These are phyloP conservation scores for Lunasporangiospora selenospora DNA, from an alignment of 192 early-diverging fungal species.

Conservation along the genomic window DNA sequence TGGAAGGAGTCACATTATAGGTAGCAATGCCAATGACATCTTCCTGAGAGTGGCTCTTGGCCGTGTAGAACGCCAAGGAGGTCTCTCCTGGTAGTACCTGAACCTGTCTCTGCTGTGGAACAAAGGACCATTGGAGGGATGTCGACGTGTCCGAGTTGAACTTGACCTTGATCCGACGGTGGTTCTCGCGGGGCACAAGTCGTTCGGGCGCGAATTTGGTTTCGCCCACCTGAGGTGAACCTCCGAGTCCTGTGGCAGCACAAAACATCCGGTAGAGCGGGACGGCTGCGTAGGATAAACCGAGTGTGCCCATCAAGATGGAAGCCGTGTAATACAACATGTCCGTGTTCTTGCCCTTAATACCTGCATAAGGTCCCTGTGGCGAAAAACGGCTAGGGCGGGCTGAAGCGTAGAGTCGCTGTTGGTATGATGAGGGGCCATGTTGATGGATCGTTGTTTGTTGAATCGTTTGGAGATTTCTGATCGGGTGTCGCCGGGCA, in stretches of 20 bases:
- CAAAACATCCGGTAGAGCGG: conserved; percentile 96
- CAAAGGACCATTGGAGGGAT: conserved; percentile 87
- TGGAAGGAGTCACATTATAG: conserved; percentile 93
- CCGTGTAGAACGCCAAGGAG: conserved; percentile 95
- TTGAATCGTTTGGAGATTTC: background rate
- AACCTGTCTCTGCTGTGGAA: conserved; percentile 87
- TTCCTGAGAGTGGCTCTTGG: conserved; percentile 83
- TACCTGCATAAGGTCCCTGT: background rate
- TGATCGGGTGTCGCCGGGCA: too few species aligned
- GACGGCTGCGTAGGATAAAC: conserved; percentile 91
- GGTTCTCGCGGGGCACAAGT: conserved; percentile 67
- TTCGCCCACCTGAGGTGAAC: conserved; percentile 83
- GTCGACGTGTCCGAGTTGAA: conserved; percentile 81
- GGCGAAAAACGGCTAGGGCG: too few species aligned
- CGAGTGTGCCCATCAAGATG: conserved; percentile 84
- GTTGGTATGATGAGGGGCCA: background rate
- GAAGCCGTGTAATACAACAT: conserved; percentile 77
- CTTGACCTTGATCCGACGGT: conserved; percentile 70
- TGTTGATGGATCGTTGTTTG: background rate
- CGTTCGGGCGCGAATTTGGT: conserved; percentile 68
- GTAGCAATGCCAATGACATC: conserved; percentile 96
- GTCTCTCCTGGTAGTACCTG: conserved; percentile 96
- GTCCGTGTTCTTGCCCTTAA: conserved; percentile 37
- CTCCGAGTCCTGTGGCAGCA: conserved; percentile 89
- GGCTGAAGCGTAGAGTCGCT: too few species aligned